Conservation (phyloP, 169 alveolate species). For the Ichthyophthirius multifiliis region DNA sequence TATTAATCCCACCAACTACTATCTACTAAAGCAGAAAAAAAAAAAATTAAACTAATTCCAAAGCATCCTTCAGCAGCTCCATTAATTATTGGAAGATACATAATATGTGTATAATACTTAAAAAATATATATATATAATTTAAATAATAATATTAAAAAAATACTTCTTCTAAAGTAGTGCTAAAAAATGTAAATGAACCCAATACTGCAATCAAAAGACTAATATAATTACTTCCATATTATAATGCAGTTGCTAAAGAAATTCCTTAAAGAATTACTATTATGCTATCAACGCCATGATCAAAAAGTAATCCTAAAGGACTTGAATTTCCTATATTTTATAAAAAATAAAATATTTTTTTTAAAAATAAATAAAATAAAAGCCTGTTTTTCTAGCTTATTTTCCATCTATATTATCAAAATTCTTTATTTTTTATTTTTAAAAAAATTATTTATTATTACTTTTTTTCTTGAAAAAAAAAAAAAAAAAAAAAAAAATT, state of each 20-base stretch:
- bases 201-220: not conserved
- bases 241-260: not conserved
- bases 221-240: not conserved
- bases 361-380: no score
- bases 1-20: not conserved
- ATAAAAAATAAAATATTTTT: not conserved
- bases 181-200: conserved; percentile 2
- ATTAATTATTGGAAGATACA: conserved; percentile 33
- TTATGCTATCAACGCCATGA: conserved; percentile 12
- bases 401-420: conserved; percentile 5
- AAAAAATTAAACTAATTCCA: not conserved
- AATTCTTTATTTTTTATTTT: not conserved
- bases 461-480: not conserved
- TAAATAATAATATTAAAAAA: not conserved
- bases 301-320: conserved; percentile 15
- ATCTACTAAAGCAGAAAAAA: not conserved
- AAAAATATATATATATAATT: not conserved
- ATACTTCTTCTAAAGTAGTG: not conserved
- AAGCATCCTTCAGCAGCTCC: conserved; percentile 38
- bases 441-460: not conserved
- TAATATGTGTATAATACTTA: conserved; percentile 38
- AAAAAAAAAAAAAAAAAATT: not conserved
- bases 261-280: not conserved
- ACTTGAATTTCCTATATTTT: not conserved
- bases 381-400: conserved; percentile 13